Percentiles rank a stretch among this genome's conserved stretches.
These are phyloP conservation scores for Boletus subcaerulescens DNA, from an alignment of 768 basidiomycete genomes.

Conservation along the genomic window DNA sequence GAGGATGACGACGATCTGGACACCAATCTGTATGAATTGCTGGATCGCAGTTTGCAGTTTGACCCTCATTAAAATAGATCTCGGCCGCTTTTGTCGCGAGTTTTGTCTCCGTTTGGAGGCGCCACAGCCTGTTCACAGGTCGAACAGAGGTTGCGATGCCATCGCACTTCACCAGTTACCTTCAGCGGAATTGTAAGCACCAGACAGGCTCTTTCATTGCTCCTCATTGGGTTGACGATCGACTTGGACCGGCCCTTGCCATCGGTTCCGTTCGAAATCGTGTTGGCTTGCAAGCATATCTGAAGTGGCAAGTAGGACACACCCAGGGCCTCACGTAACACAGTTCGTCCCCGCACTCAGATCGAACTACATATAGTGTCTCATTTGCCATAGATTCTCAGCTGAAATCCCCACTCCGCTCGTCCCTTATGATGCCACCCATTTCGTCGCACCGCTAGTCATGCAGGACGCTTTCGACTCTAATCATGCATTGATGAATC, in stretches of 20 bases:
- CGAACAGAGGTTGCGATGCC: not conserved
- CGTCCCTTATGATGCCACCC: slow-evolving; percentile 33
- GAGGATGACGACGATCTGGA: slow-evolving; percentile 1
- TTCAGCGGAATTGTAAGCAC: too few species aligned
- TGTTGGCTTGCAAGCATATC: not conserved
- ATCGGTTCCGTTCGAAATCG: not conserved
- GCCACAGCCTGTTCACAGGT: not conserved
- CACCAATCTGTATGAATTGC: not conserved
- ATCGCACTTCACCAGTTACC: not conserved
- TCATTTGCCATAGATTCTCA: not conserved
- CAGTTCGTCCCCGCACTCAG: too few species aligned
- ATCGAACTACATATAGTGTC: too few species aligned
- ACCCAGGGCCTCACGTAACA: too few species aligned
- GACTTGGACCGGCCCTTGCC: too few species aligned
- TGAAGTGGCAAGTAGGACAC: too few species aligned
- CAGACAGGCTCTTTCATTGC: too few species aligned
- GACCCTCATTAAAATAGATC: slow-evolving; percentile 5
- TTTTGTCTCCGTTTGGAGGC: slow-evolving; percentile 1
- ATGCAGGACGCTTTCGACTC: slow-evolving; percentile 41
- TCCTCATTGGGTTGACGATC: too few species aligned
- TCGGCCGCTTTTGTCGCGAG: slow-evolving; percentile 13
- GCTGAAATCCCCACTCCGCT: slow-evolving; percentile 23
- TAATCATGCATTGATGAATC: not conserved
- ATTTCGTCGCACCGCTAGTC: slow-evolving; percentile 43
- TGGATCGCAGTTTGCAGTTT: not conserved